Evolutionary conservation across 352 stramenopile species (phyloP), one percentile per base, ranked within the genome.

Genomic region (Phytophthora pini): DNA sequence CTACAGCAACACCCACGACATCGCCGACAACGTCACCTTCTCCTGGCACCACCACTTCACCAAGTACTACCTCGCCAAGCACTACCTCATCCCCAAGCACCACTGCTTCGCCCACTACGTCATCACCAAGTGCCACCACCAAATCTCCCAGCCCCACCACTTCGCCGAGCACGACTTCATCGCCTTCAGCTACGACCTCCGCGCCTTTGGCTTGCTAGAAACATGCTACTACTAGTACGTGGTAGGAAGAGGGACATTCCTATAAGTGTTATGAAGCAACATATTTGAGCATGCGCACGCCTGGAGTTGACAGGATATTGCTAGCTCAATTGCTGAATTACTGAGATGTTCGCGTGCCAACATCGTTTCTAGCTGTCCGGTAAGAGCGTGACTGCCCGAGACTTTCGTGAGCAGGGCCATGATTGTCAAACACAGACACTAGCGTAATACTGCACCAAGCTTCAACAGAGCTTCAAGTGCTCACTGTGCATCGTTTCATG

Each of bases 381-480:
- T 12, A 36, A 36, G 31, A 13, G 29, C 29, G 29, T 9, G 29
- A 32, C 5, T 32, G 29, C 29, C 29, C 29, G 29, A 32, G 7
- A 6, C 29, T 32, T 32, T 13, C 29, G 31, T 61, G 29, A 54
- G 40, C 38, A 24, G 47, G 47, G 34, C 40, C 10, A 22, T 46
- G 59, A 68, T 68, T 56, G 32, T 56, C 59, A 62, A 62, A 34
- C 59, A 62, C 17, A 17, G 24, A 6, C 20, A 45, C 22, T 68
- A 46, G 51, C 51, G 59, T 56, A 68, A 68, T 54, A 49, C 11
- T 66, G 15, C 47, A 51, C 7, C 31, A 36, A 36, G 31, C 12
- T 50, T 51, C 57, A 65, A 44, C 54, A 46, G 3, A 26, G 50
- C 24, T 41, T 32, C 51, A 55, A 57, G 26, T 32, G 11, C 11